Evolutionary conservation across 2,329 filamentous ascomycete genomes (phyloP).

Genomic region (Ciborinia camelliae): DNA sequence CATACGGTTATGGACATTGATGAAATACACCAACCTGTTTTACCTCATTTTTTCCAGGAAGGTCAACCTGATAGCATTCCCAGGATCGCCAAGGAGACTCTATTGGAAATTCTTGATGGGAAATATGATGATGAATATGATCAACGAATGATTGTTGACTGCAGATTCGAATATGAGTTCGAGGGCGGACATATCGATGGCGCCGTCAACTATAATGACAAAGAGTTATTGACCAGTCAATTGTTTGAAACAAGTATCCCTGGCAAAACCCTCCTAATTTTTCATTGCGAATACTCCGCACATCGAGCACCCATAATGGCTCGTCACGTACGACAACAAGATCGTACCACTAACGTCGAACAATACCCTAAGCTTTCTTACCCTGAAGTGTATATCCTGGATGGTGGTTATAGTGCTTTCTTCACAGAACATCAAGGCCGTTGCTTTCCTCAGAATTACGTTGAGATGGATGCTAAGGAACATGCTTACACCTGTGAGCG

Average conservation of each 20-base stretch:
- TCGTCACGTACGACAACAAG: constrained; percentile 83
- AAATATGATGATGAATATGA: constrained; percentile 74
- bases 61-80: constrained; percentile 83
- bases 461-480: constrained; percentile 91
- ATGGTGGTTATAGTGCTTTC: constrained; percentile 94
- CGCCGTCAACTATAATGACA: constrained; percentile 95
- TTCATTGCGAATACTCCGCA: constrained; percentile 98
- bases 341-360: constrained; percentile 81
- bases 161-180: constrained; percentile 98
- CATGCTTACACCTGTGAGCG: constrained; percentile 92
- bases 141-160: constrained; percentile 86
- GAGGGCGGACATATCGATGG: constrained; percentile 92
- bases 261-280: constrained; percentile 76
- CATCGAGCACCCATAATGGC: constrained; percentile 96
- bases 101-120: constrained; percentile 84
- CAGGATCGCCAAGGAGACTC: constrained; percentile 75
- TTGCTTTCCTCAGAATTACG: constrained; percentile 92
- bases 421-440: constrained; percentile 73
- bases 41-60: constrained; percentile 81
- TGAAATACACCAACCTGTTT: constrained; percentile 65
- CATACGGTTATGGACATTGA: constrained; percentile 82
- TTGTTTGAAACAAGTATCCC: constrained; percentile 67
- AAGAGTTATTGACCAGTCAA: constrained; percentile 76
- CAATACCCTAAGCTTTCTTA: constrained; percentile 88
- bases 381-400: constrained; percentile 94